Evolutionary conservation across 805 yeast species (phyloP), one percentile per base, ranked within the genome.

Genomic region (Wickerhamomyces queroliae): DNA sequence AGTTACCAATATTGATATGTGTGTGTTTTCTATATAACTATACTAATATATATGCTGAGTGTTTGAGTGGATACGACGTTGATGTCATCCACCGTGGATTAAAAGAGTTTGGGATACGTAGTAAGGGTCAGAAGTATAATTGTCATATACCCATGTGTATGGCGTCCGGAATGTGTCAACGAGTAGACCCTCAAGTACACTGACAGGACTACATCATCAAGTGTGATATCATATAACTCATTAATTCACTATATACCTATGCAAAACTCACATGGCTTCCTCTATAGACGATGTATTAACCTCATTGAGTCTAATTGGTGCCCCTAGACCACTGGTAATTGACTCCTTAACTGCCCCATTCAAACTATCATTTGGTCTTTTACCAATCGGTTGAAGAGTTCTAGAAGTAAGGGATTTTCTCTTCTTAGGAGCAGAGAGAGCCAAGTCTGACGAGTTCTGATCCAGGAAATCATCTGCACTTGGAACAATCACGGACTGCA

Each of bases 371-470:
- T 13, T 27, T 9, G 32, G 18, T 12, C 13, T 25, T n/a, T 21
- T 22, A 2, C 24, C 18, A 7, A 21, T 43, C 9, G 57, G 56
- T 33, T 45, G 50, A 38, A 55, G 42, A 16, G 47, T 15, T 23
- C 41, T 45, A 2, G 58, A 50, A 1, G 60, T 54, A 18, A 55
- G 41, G 5, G 60, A 53, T 36, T 40, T 47, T 28, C 54, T 44
- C 42, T 49, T 54, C 31, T 44, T 47, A 7, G 46, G 37, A 1
- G 43, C 37, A 2, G 47, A 38, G 16, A 51, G 37, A 5, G 42
- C 53, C 4, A 45, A 11, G 18, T 50, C 53, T 5, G 47, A 29
- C 15, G 43, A 41, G 22, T 51, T 50, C 16, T 44, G 50, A 13
- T 53, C 54, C 21, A 40, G 31, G 11, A 40, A 24, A 5, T 38